Evolutionary conservation across 495 filamentous ascomycete species (phyloP), one percentile per base, ranked within the genome.

Genomic region (Niebla homalea): DNA sequence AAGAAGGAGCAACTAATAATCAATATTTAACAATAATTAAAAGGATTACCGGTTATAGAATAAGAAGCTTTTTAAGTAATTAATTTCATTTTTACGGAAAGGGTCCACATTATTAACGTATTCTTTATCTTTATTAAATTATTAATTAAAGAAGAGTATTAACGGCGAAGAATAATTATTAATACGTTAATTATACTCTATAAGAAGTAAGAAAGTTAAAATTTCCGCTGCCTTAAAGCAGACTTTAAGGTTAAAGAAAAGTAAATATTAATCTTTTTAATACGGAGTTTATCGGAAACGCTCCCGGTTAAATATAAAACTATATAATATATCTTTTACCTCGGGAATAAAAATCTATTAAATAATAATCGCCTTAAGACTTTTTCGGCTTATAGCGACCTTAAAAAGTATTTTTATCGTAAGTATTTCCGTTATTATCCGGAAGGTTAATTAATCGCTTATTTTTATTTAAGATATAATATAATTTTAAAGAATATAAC

Each of bases 1-100:
- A 63, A 63, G 37, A 63, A 62, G 19, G 50, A 66, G 32, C 49
- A 67, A 54, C 60, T 53, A 35, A 58, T 67, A 37, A 63, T 64
- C 35, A 53, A 67, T 46, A 57, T 49, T 23, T 47, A 65, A 37
- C 43, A 48, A 46, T 43, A 67, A 51, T 52, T 67, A 10, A 46
- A 60, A 36, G 58, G 62, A 21, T 22, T 49, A 23, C n/a, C 20
- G 4, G 18, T 40, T 10, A 15, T n/a, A 40, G 18, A 37, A 39
- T 14, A 49, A 22, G 19, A 49, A 40, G 20, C 29, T 23, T 7
- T 41, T 46, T 12, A 26, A 5, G 10, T 23, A 40, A 18, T 22
- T 35, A 43, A 20, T 2, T 55, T 50, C 21, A 4, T 55, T n/a
- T 55, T 55, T 22, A 14, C 38, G 29, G 21, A 55, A 25, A 22